phyloP scores from a whole-genome alignment of 2,329 filamentous ascomycete species.

The Alternaria novae-zelandiae region DNA sequence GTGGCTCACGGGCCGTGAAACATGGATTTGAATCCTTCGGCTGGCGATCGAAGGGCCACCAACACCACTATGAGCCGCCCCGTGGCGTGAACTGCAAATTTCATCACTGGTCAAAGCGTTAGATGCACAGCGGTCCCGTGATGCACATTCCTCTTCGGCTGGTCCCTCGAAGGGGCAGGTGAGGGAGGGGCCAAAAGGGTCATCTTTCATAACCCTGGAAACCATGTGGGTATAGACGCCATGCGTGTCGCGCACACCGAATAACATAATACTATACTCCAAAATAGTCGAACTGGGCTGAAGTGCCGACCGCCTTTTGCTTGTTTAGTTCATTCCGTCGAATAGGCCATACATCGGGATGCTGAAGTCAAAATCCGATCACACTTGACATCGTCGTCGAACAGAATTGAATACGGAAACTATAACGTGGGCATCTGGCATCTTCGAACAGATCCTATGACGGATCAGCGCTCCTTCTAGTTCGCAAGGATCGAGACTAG shows the following conservation, averaged over 20 bases:
- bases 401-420: not conserved
- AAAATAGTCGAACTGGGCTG: not conserved
- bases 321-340: not conserved
- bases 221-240: not conserved
- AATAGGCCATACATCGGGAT: not conserved
- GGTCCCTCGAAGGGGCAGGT: conserved; percentile 13
- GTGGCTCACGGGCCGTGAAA: conserved; percentile 20
- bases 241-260: not conserved
- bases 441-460: not conserved
- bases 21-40: conserved; percentile 17
- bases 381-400: not conserved
- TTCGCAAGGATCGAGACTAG: not conserved
- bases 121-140: conserved; percentile 3
- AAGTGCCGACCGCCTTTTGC: not conserved
- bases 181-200: not conserved
- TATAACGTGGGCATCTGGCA: not conserved
- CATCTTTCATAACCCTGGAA: not conserved
- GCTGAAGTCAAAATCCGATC: not conserved
- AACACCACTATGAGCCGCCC: conserved; percentile 16
- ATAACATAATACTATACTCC: not conserved
- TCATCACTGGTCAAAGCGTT: conserved; percentile 9
- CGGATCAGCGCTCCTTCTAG: not conserved
- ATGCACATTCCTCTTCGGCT: conserved; percentile 13
- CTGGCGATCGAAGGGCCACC: conserved; percentile 24
- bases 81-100: conserved; percentile 9